A percentile compares a stretch with the other conserved stretches of the same genome.
Evolutionary conservation across 163 green algal species (phyloP).

Genomic region (Prototheca wickerhamii): DNA sequence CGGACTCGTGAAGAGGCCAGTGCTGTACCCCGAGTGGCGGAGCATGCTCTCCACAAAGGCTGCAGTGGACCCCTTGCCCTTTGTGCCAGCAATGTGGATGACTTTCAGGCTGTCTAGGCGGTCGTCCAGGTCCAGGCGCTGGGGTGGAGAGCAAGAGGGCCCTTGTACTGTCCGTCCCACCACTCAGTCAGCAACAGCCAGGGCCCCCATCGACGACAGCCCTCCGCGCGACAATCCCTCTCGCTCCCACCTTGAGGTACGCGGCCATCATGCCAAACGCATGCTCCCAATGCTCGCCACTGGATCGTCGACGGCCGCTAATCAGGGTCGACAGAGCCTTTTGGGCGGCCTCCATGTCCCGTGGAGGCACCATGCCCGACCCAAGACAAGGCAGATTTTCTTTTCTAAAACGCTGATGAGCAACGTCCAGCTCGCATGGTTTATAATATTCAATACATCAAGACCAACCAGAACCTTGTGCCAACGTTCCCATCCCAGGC

Average conservation of each 20-base stretch:
- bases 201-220: neutral
- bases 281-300: conserved; percentile 47
- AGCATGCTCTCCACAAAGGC: conserved; percentile 86
- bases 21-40: conserved; percentile 63
- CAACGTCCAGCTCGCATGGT: neutral
- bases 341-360: conserved; percentile 40
- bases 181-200: no score
- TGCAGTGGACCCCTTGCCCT: conserved; percentile 91
- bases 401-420: neutral
- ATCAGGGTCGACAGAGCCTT: conserved; percentile 51
- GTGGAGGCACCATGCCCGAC: neutral
- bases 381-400: no score
- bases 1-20: conserved; percentile 90
- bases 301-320: conserved; percentile 38
- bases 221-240: neutral
- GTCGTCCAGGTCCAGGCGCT: conserved; percentile 24
- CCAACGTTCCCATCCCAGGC: neutral
- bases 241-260: conserved; percentile 50
- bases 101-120: conserved; percentile 47
- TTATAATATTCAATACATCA: neutral
- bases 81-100: conserved; percentile 76
- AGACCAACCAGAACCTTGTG: neutral
- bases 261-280: conserved; percentile 62
- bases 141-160: neutral
- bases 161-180: neutral